A percentile compares a stretch with the other conserved stretches of the same genome.
These are phyloP conservation scores for Davidsoniella neocaledoniae DNA, from an alignment of 2,329 filamentous ascomycete species.

Conservation along the genomic window DNA sequence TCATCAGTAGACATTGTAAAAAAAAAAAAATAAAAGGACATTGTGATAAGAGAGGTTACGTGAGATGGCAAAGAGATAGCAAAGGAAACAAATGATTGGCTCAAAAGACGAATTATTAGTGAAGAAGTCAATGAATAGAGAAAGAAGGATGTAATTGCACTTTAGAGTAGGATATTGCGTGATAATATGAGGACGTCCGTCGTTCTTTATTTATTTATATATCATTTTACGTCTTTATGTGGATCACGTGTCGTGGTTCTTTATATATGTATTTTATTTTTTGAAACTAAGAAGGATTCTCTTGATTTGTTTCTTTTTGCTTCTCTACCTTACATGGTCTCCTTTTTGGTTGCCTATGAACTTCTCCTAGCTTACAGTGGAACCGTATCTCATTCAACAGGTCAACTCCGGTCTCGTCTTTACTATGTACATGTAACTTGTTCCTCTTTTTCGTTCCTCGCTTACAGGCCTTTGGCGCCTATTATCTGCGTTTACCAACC, in stretches of 20 bases:
- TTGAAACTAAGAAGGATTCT: neutral
- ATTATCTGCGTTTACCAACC: too few species aligned
- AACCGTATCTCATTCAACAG: too few species aligned
- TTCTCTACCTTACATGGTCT: neutral
- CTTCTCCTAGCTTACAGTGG: too few species aligned
- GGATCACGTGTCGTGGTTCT: neutral
- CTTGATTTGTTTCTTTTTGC: neutral
- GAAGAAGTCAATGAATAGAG: neutral
- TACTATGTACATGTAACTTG: neutral
- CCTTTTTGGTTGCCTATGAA: neutral
- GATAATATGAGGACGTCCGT: neutral
- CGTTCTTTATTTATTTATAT: neutral
- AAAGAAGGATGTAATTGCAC: neutral
- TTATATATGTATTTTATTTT: neutral
- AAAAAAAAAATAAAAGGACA: neutral
- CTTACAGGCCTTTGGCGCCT: neutral
- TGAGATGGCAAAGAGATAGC: neutral
- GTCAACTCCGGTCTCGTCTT: neutral
- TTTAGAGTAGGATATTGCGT: neutral
- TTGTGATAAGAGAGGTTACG: neutral
- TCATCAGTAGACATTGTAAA: neutral
- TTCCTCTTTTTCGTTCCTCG: neutral
- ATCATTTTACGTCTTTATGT: too few species aligned
- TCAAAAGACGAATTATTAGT: neutral
- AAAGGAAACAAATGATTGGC: neutral